phyloP scores from a whole-genome alignment of 441 rosid genomes.

The Aquilaria agallochum region DNA sequence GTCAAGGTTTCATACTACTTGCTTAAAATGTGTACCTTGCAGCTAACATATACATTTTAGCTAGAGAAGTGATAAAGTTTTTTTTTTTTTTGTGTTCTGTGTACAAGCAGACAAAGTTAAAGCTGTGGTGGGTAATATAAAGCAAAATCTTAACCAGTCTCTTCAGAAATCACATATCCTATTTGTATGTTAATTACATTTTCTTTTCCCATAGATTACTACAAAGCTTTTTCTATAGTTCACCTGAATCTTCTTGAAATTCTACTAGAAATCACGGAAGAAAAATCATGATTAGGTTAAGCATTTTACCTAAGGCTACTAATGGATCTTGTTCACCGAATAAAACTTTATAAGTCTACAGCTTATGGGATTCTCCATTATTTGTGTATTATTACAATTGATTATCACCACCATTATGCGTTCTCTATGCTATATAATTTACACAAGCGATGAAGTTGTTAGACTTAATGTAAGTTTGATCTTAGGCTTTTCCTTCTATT shows the following conservation, averaged over 20 bases:
- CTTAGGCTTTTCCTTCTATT: too few relatives aligned
- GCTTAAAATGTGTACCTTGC: not conserved
- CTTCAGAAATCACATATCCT: constrained; percentile 91
- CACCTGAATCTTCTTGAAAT: not conserved
- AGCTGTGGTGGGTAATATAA: constrained; percentile 90
- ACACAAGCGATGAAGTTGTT: too few relatives aligned
- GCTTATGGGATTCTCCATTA: too few relatives aligned
- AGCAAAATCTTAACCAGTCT: constrained; percentile 90
- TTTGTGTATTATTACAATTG: too few relatives aligned
- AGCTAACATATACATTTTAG: not conserved
- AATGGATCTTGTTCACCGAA: not conserved
- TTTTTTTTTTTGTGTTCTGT: constrained; percentile 11
- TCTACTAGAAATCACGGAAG: not conserved
- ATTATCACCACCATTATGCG: too few relatives aligned
- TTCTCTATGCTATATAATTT: too few relatives aligned
- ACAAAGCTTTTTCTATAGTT: too few relatives aligned
- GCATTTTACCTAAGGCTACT: not conserved
- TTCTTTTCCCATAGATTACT: constrained; percentile 10
- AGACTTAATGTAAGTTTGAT: too few relatives aligned
- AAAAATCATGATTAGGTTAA: not conserved
- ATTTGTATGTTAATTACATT: constrained; percentile 7
- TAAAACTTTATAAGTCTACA: too few relatives aligned
- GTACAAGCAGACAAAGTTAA: constrained; percentile 83
- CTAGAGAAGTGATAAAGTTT: constrained; percentile 7
- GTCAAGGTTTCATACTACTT: not conserved